phyloP scores from a whole-genome alignment of 2,329 filamentous ascomycete species.

The Chaetomiaceae sp. region DNA sequence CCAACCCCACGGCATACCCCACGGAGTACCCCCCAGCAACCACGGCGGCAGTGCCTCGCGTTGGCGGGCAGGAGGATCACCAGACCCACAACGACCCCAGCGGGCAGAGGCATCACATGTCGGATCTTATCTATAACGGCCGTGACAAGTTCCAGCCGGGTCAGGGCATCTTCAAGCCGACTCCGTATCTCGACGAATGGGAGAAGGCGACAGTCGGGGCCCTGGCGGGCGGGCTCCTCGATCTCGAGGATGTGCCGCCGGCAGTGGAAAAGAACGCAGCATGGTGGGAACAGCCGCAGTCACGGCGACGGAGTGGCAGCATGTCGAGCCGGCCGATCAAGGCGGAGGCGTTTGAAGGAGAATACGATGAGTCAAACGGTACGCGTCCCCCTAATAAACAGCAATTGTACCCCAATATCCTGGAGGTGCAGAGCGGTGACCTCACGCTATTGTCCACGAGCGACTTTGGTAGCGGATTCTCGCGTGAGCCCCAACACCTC shows the following conservation, averaged over 20 bases:
- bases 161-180: constrained; percentile 54
- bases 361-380: constrained; percentile 61
- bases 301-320: constrained; percentile 45
- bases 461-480: constrained; percentile 6
- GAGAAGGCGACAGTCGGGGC: constrained; percentile 61
- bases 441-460: constrained; percentile 9
- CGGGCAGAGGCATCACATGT: constrained; percentile 36
- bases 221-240: constrained; percentile 55
- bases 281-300: constrained; percentile 69
- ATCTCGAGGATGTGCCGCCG: constrained; percentile 45
- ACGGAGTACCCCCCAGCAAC: constrained; percentile 8
- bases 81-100: constrained; percentile 32
- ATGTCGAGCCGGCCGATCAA: constrained; percentile 46
- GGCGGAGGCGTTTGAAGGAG: constrained; percentile 62
- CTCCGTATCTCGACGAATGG: constrained; percentile 67
- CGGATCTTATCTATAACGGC: constrained; percentile 41
- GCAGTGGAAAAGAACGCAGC: constrained; percentile 50
- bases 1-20: too few relatives aligned
- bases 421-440: constrained; percentile 20
- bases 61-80: constrained; percentile 17
- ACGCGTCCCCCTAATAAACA: constrained; percentile 30
- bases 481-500: constrained; percentile 18
- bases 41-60: constrained; percentile 9
- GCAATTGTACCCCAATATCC: constrained; percentile 16
- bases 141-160: constrained; percentile 44